Base-by-base conservation (phyloP, 108 stramenopile genomes). In the Phaeodactylum tricornutum region DNA sequence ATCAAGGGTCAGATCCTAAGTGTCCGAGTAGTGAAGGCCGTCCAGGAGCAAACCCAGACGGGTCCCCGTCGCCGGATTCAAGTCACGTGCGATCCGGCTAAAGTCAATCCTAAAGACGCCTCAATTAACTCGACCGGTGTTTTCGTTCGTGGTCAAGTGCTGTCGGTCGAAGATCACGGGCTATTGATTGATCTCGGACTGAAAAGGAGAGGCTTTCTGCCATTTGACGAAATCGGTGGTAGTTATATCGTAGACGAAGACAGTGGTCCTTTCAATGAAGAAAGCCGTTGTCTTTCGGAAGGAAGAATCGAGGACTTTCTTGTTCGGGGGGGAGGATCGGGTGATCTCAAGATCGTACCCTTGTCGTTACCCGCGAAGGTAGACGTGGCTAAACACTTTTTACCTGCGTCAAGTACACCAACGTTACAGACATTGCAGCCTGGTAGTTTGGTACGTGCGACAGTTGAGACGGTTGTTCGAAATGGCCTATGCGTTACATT, bases 401-500 rank as follows among this genome's bases (percentile, higher is more conserved):
- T 59, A 26, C 19, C 49, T 8, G 37, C 30, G 34, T 24, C 64
- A 3, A 45, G 55, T 29, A 55, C 61, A 19, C 62, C 65, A 12
- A 54, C 72, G 1, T 35, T 87, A 8, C 46, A 58, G 1, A 61
- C 71, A 8, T 35, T 92, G 3, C 49, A 48, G 37, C 84, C 91
- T 11, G 86, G 86, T 2, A 71, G 67, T 75, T 43, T 87, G 29
- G 67, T 80, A 7, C 55, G 73, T 30, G 73, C 62, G 26, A 66
- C 64, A 22, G 72, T 92, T 0, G 86, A 87, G 50, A 67, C 71
- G 0, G 36, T 75, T 22, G 84, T 84, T 34, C 73, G 67, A 24
- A 92, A 92, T 63, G 91, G 91, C 30, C 53, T 87, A 2, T 80
- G 83, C 47, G 77, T 92, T 19, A 61, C 58, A 4, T 83, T 92